Conservation (phyloP, 805 yeast genomes). For the Torulaspora maleeae region DNA sequence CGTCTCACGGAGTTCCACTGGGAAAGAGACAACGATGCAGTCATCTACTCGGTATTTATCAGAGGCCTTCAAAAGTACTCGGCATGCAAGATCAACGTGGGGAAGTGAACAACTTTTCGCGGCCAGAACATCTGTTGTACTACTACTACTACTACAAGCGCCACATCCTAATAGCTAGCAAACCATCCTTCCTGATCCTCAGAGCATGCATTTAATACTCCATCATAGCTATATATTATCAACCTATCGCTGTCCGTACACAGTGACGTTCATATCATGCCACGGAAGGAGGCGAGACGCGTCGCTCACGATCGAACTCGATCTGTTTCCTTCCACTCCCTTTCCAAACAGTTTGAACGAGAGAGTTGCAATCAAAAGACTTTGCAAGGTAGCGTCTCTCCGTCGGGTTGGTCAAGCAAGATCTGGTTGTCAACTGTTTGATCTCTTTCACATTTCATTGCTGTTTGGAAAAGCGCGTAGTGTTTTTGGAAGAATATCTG, state of each 20-base stretch:
- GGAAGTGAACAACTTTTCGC: slow-evolving; percentile 46
- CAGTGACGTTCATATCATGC: background rate
- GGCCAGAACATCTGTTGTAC: background rate
- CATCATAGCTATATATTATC: background rate
- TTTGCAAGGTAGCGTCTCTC: background rate
- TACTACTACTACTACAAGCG: too few species aligned
- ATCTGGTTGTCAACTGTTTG: slow-evolving; percentile 1
- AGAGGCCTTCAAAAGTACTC: slow-evolving; percentile 74
- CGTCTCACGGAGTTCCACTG: slow-evolving; percentile 86
- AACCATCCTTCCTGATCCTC: background rate
- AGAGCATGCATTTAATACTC: background rate
- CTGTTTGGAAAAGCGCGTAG: background rate
- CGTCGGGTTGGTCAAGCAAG: background rate
- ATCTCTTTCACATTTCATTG: background rate
- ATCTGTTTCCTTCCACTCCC: slow-evolving; percentile 5
- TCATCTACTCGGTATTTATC: slow-evolving; percentile 75
- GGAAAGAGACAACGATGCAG: slow-evolving; percentile 80
- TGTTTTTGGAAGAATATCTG: slow-evolving; percentile 1
- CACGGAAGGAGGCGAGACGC: slow-evolving; percentile 2
- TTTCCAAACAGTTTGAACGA: background rate
- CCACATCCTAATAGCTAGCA: background rate
- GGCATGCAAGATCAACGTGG: slow-evolving; percentile 80
- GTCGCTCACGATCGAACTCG: slow-evolving; percentile 1
- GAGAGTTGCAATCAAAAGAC: too few species aligned
- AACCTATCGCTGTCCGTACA: background rate